Percentiles rank a stretch among this genome's conserved stretches.
phyloP scores from a whole-genome alignment of 1,139 yeast genomes.

The Entelexis sorbosivorans region DNA sequence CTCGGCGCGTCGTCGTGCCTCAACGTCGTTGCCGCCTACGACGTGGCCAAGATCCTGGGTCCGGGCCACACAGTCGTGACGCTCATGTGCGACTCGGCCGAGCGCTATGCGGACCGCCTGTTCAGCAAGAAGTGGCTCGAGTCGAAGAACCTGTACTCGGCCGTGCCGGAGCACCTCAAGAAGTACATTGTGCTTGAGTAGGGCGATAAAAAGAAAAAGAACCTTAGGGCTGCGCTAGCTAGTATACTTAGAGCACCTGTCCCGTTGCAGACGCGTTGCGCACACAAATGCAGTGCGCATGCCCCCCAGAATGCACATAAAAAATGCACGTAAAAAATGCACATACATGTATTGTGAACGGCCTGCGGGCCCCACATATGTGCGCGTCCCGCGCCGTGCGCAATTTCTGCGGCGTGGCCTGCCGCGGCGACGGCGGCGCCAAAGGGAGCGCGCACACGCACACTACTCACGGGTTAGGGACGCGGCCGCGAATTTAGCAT shows the following conservation, averaged over 20 bases:
- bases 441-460: no score
- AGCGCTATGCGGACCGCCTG: slow-evolving; percentile 70
- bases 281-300: no score
- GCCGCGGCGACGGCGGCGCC: no score
- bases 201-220: not conserved
- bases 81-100: slow-evolving; percentile 76
- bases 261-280: no score
- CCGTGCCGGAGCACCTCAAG: slow-evolving; percentile 57
- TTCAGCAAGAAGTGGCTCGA: slow-evolving; percentile 71
- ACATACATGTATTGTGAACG: no score
- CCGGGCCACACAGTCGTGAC: slow-evolving; percentile 78
- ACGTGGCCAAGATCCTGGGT: slow-evolving; percentile 64
- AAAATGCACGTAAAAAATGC: no score
- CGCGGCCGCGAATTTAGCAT: not conserved
- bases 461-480: not conserved
- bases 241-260: no score
- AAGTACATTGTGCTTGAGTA: slow-evolving; percentile 45
- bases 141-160: slow-evolving; percentile 51
- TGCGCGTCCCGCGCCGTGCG: no score
- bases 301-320: no score
- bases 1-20: slow-evolving; percentile 83
- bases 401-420: no score
- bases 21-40: slow-evolving; percentile 71
- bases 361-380: no score
- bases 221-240: no score